Percentiles rank a stretch among this genome's conserved stretches.
Conservation (phyloP, 148 eudicot genomes). For the Dianthus caryophyllus region DNA sequence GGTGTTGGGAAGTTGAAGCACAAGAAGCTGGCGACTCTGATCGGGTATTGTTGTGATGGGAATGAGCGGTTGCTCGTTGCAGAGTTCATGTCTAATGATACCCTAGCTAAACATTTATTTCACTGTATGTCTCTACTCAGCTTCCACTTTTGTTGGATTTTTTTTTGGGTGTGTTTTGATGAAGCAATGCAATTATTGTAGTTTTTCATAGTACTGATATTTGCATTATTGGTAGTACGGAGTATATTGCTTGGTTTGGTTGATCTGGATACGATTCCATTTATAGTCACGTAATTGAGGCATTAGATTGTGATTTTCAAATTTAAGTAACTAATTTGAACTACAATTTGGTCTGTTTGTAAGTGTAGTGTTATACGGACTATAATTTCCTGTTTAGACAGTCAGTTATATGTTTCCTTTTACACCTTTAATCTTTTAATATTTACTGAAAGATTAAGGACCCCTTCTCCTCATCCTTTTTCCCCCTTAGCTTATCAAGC, state of each 20-base stretch:
- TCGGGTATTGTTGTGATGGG: slow-evolving; percentile 94
- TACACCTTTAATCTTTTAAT: too few species aligned
- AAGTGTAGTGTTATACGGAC: background rate
- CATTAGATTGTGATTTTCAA: slow-evolving; percentile 7
- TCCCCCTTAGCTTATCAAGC: too few species aligned
- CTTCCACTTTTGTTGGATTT: background rate
- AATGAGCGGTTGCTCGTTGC: slow-evolving; percentile 99
- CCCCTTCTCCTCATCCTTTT: too few species aligned
- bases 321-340: background rate
- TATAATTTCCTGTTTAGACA: too few species aligned
- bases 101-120: slow-evolving; percentile 90
- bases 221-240: background rate
- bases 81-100: slow-evolving; percentile 90
- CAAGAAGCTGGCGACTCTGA: slow-evolving; percentile 80
- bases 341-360: background rate
- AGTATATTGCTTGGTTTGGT: background rate
- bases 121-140: slow-evolving; percentile 54
- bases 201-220: slow-evolving; percentile 13
- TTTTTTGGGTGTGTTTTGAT: background rate
- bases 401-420: too few species aligned
- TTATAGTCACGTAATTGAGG: background rate
- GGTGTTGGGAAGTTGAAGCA: slow-evolving; percentile 90
- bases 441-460: too few species aligned
- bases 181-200: background rate
- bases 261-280: background rate